Percentiles rank a stretch among this genome's conserved stretches.
These are phyloP conservation scores for Alternaria burnsii DNA, from an alignment of 2,329 filamentous ascomycete genomes.

Conservation along the genomic window DNA sequence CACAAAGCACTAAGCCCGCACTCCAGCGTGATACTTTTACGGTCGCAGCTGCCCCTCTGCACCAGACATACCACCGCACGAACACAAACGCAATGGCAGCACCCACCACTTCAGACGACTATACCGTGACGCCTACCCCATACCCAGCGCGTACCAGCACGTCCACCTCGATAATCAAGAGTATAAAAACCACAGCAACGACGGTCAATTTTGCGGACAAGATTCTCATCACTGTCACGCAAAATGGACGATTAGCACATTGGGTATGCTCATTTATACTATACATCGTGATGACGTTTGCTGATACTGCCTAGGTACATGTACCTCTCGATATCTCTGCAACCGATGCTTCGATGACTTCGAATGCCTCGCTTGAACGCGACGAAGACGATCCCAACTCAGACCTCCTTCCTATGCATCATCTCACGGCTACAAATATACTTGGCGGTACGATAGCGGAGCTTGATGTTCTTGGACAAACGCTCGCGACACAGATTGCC, in stretches of 20 bases:
- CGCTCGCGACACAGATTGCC: conserved; percentile 89
- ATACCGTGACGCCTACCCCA: conserved; percentile 51
- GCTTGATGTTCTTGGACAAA: conserved; percentile 83
- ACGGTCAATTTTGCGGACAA: conserved; percentile 84
- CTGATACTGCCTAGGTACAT: conserved; percentile 66
- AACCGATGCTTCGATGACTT: conserved; percentile 67
- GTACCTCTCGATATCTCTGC: conserved; percentile 77
- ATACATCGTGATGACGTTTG: conserved; percentile 1
- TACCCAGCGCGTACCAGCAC: conserved; percentile 73
- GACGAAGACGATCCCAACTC: conserved; percentile 50
- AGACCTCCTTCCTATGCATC: conserved; percentile 75
- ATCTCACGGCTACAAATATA: conserved; percentile 86
- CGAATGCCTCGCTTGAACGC: conserved; percentile 54
- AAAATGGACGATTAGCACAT: conserved; percentile 85
- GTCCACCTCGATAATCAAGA: conserved; percentile 68
- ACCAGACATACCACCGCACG: not conserved
- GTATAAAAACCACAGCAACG: conserved; percentile 74
- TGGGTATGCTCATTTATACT: conserved; percentile 70
- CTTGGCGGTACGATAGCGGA: conserved; percentile 82
- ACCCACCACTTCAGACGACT: conserved; percentile 20
- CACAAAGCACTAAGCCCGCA: not conserved
- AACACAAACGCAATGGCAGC: conserved; percentile 19
- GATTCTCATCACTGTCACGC: conserved; percentile 87
- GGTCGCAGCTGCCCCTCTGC: conserved; percentile 1
- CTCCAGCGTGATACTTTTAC: not conserved